Base-by-base conservation (phyloP, 805 yeast species). In the Ogataea wickerhamii region DNA sequence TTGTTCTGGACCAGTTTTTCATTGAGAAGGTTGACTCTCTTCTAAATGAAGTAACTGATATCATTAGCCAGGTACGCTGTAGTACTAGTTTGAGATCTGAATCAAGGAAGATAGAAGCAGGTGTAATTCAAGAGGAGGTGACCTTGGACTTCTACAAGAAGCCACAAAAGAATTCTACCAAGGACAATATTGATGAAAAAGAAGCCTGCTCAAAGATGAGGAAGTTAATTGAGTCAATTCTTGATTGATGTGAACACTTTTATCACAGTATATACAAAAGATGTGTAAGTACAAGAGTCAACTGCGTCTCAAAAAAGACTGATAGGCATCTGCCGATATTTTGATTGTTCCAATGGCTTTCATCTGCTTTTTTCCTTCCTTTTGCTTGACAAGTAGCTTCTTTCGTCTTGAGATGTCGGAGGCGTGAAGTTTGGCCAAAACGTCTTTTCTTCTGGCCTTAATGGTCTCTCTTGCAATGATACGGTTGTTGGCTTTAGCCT, bases 401-500 rank as follows among this genome's bases (percentile, higher is more conserved):
- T 88, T 88, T 45, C 96, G 73, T 65, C 98, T 73, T 0, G 94
- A 76, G 23, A 89, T 76, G 67, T 91, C 98, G 14, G 96, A 80
- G 0, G 98, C 98, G 61, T 91, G 98, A 43, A 93, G 66, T 55
- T 80, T 85, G 20, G 93, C 95, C 38, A 93, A 70, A n/a, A 91
- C 98, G 62, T 91, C 98, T 63, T 91, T 91, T 43, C 96, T 70
- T 56, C 87, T 77, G 5, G 98, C 98, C 58, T 87, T 86, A 46
- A 93, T 85, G 0, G 97, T 89, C 55, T 91, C 96, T 45, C 98
- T 69, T 1, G 98, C 96, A 6, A 91, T 70, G 18, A 88, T 80
- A 55, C 82, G 80, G 51, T 74, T 77, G 42, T 82, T 83, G 11
- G 91, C 89, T 48, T 76, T 74, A 3, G 98, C 96, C 58, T 91